These are phyloP conservation scores for Rhododendron ovatum DNA, from an alignment of 148 eudicot species.

Conservation along the genomic window DNA sequence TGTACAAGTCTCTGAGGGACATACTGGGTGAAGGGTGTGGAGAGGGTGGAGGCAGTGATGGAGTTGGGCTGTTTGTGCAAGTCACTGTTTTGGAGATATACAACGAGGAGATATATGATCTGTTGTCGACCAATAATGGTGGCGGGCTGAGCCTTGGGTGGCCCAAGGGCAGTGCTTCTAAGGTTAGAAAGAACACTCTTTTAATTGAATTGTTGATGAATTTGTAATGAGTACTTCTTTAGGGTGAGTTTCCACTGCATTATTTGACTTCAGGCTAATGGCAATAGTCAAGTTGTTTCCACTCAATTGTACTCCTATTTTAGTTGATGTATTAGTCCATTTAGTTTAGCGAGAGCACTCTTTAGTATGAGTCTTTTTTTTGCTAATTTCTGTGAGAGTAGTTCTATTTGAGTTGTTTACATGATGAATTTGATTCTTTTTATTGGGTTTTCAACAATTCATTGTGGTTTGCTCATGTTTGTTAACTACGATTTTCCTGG, in stretches of 20 bases:
- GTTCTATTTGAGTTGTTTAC: background rate
- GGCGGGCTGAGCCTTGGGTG: constrained; percentile 70
- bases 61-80: constrained; percentile 63
- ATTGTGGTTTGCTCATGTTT: background rate
- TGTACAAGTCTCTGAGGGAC: constrained; percentile 68
- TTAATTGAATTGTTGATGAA: background rate
- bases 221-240: background rate
- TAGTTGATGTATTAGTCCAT: too few relatives aligned
- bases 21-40: constrained; percentile 49
- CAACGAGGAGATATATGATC: constrained; percentile 95
- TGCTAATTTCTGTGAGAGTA: constrained; percentile 18
- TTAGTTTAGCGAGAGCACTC: too few relatives aligned
- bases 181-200: constrained; percentile 40
- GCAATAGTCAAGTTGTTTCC: too few relatives aligned
- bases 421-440: background rate
- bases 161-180: constrained; percentile 87
- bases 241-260: background rate
- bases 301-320: too few relatives aligned
- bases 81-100: constrained; percentile 89
- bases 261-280: too few relatives aligned
- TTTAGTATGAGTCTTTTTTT: constrained; percentile 19
- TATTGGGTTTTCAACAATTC: background rate
- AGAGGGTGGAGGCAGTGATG: constrained; percentile 8
- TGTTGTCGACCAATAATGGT: constrained; percentile 59
- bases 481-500: background rate